Evolutionary conservation across 1,139 yeast species (phyloP).

Genomic region (Yamadazyma dushanensis): DNA sequence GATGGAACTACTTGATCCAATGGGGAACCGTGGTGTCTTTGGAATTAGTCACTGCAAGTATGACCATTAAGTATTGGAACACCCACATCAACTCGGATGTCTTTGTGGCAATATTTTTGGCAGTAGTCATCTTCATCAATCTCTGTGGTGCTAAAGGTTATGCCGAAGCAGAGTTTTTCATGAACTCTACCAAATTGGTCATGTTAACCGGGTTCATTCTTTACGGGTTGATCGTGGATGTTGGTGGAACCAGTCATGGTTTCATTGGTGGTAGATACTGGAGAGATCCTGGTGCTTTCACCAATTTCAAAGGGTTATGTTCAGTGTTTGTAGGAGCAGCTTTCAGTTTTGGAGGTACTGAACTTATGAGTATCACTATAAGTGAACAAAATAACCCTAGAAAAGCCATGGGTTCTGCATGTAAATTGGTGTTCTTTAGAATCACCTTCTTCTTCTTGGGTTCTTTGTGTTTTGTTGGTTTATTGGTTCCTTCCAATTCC

Average conservation of each 20-base stretch:
- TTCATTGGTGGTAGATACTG: conserved; percentile 50
- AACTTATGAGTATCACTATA: conserved; percentile 42
- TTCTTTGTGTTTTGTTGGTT: conserved; percentile 41
- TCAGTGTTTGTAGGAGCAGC: conserved; percentile 41
- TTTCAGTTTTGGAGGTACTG: conserved; percentile 41
- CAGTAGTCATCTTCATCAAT: conserved; percentile 34
- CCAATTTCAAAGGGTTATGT: conserved; percentile 41
- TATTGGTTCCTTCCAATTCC: conserved; percentile 42
- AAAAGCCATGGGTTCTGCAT: conserved; percentile 40
- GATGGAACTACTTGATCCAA: conserved; percentile 38
- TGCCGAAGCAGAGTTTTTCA: conserved; percentile 45
- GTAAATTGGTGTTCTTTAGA: conserved; percentile 43
- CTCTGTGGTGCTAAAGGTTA: conserved; percentile 44
- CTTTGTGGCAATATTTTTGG: conserved; percentile 39
- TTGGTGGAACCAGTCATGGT: conserved; percentile 41
- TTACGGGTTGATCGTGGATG: conserved; percentile 39
- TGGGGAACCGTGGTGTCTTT: conserved; percentile 37
- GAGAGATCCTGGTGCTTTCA: conserved; percentile 42
- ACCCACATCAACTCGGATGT: conserved; percentile 34
- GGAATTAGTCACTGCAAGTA: conserved; percentile 37
- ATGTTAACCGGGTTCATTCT: conserved; percentile 42
- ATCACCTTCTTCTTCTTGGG: conserved; percentile 41
- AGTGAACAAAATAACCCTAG: conserved; percentile 45
- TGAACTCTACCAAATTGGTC: conserved; percentile 37
- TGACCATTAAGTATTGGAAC: conserved; percentile 36